Conservation (phyloP, 768 basidiomycete genomes). For the Kwoniella mangroviensis region DNA sequence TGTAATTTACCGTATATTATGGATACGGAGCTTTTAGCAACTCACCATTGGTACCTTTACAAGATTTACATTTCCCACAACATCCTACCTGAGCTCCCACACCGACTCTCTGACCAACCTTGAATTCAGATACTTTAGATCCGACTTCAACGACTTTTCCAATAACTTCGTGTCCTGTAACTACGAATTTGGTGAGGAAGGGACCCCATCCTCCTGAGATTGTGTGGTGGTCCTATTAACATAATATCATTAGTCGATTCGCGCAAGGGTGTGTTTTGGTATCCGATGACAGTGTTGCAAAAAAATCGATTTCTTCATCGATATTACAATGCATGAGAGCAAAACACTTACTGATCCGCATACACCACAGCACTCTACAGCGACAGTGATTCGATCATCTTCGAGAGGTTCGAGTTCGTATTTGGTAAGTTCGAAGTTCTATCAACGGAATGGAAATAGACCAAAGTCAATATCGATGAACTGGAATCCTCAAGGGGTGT, state of each 20-base stretch:
- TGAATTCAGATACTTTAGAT: constrained; percentile 52
- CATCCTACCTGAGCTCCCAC: constrained; percentile 64
- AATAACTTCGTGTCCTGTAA: constrained; percentile 57
- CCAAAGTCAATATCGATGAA: background rate
- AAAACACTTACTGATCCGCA: constrained; percentile 46
- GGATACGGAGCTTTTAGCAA: background rate
- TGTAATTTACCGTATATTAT: too few species aligned
- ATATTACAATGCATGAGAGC: too few species aligned
- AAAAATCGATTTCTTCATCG: too few species aligned
- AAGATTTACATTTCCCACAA: constrained; percentile 63
- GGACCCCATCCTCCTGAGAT: constrained; percentile 58
- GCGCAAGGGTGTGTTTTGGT: too few species aligned
- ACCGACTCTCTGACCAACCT: constrained; percentile 66
- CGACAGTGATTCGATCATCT: constrained; percentile 53
- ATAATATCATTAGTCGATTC: too few species aligned
- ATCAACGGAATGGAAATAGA: background rate
- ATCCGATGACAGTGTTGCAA: too few species aligned
- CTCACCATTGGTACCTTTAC: constrained; percentile 62
- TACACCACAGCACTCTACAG: constrained; percentile 54
- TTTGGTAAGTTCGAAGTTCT: constrained; percentile 55
- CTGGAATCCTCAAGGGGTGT: background rate
- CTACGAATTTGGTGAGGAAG: constrained; percentile 48
- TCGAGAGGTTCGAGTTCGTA: constrained; percentile 55
- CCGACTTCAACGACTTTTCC: constrained; percentile 56
- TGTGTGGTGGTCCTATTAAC: constrained; percentile 55